These are phyloP conservation scores for Penicillium sp. DNA, from an alignment of 2,329 filamentous ascomycete genomes.

Conservation along the genomic window DNA sequence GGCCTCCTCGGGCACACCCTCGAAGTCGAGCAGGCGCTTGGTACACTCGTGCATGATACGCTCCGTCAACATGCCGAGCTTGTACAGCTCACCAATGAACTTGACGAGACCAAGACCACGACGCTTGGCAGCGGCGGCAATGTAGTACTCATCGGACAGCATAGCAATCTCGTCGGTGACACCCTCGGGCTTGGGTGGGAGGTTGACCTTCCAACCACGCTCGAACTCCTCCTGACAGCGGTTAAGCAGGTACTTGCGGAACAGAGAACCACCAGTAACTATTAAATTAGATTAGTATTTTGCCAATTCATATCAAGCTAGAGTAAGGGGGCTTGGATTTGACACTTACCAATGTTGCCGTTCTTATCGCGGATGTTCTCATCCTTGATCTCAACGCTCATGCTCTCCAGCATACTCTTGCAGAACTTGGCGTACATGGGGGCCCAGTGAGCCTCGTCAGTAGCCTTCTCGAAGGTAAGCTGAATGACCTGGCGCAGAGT, in stretches of 20 bases:
- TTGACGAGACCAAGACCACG: conserved; percentile 96
- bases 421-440: conserved; percentile 99
- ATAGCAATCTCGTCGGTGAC: conserved; percentile 75
- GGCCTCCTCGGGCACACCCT: conserved; percentile 89
- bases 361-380: conserved; percentile 92
- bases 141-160: conserved; percentile 96
- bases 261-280: conserved; percentile 85
- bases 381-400: conserved; percentile 93
- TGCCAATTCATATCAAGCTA: not conserved
- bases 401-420: conserved; percentile 93
- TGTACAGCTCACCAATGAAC: conserved; percentile 99
- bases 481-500: conserved; percentile 98
- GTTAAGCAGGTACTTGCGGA: conserved; percentile 98
- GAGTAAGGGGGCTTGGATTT: not conserved
- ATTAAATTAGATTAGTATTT: not conserved
- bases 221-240: conserved; percentile 99
- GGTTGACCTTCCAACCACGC: conserved; percentile 91
- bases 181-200: conserved; percentile 78
- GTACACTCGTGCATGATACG: conserved; percentile 99
- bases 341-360: conserved; percentile 68
- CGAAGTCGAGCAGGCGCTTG: conserved; percentile 93
- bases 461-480: conserved; percentile 98
- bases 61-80: conserved; percentile 97
- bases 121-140: conserved; percentile 90
- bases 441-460: conserved; percentile 97